These are phyloP conservation scores for Vanderwaltozyma polyspora DNA, from an alignment of 805 yeast genomes.

Conservation along the genomic window DNA sequence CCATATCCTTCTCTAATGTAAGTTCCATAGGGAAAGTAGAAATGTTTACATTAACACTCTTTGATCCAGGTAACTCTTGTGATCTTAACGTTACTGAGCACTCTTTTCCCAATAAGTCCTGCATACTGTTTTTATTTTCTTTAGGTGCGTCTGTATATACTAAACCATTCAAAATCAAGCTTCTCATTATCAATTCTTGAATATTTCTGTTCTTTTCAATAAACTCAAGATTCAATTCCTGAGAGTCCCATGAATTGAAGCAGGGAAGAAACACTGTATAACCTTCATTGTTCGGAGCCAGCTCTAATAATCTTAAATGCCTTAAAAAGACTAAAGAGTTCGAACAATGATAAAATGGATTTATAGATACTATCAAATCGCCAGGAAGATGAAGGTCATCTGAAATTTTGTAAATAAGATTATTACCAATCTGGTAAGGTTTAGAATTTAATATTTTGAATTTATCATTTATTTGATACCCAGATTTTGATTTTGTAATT, in stretches of 20 bases:
- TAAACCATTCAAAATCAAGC: slow-evolving; percentile 48
- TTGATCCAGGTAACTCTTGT: not conserved
- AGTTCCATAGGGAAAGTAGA: slow-evolving; percentile 16
- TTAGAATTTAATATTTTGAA: slow-evolving; percentile 32
- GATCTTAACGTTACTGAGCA: not conserved
- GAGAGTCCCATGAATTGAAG: slow-evolving; percentile 55
- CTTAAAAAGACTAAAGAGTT: slow-evolving; percentile 49
- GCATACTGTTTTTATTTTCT: slow-evolving; percentile 10
- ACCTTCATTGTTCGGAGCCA: slow-evolving; percentile 45
- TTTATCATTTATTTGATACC: slow-evolving; percentile 44
- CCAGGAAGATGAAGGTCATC: slow-evolving; percentile 54
- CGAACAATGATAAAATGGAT: slow-evolving; percentile 53
- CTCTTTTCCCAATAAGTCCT: slow-evolving; percentile 1
- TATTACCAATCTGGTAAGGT: slow-evolving; percentile 45
- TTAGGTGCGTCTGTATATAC: slow-evolving; percentile 53
- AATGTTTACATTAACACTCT: slow-evolving; percentile 1
- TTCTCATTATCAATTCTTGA: slow-evolving; percentile 42
- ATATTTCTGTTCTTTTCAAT: slow-evolving; percentile 41
- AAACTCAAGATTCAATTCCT: slow-evolving; percentile 50
- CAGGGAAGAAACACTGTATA: slow-evolving; percentile 75
- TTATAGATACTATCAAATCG: slow-evolving; percentile 52
- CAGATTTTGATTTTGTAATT: slow-evolving; percentile 24
- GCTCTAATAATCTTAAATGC: slow-evolving; percentile 39
- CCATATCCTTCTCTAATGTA: slow-evolving; percentile 33
- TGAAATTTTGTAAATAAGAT: slow-evolving; percentile 54